Conservation (phyloP, 108 stramenopile genomes). For the Parietichytrium sp. region DNA sequence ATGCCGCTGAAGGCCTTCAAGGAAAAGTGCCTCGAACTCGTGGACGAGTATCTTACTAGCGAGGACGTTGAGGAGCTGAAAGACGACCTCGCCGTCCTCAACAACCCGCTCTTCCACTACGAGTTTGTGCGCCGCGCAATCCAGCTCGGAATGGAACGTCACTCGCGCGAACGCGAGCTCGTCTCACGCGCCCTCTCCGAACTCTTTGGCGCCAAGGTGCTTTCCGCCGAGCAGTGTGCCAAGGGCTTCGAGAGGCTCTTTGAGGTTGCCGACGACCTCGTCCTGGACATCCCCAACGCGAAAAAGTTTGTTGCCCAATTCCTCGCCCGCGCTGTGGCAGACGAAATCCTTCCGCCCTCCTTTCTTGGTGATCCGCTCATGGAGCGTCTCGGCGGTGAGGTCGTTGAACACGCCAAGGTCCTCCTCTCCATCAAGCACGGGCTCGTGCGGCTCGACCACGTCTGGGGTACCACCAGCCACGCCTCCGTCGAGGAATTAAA, state of each 20-base stretch:
- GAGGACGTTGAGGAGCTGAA: conserved; percentile 43
- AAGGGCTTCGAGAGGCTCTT: conserved; percentile 79
- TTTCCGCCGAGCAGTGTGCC: conserved; percentile 73
- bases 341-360: conserved; percentile 89
- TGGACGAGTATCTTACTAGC: background rate
- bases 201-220: conserved; percentile 70
- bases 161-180: conserved; percentile 79
- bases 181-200: conserved; percentile 75
- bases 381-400: conserved; percentile 63
- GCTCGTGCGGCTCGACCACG: conserved; percentile 79
- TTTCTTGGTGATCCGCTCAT: conserved; percentile 85
- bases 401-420: conserved; percentile 79
- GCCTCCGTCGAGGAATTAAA: conserved; percentile 90
- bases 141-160: conserved; percentile 71
- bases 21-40: background rate
- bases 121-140: conserved; percentile 77
- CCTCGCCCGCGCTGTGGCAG: conserved; percentile 86
- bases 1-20: conserved; percentile 41
- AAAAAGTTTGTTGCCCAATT: conserved; percentile 75
- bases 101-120: conserved; percentile 39
- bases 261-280: conserved; percentile 77
- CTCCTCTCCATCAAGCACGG: conserved; percentile 82
- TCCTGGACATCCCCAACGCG: conserved; percentile 83
- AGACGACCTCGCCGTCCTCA: conserved; percentile 38
- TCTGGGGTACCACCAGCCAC: conserved; percentile 95